Conservation (phyloP, 2,329 filamentous ascomycete genomes). For the Exophiala sp. region DNA sequence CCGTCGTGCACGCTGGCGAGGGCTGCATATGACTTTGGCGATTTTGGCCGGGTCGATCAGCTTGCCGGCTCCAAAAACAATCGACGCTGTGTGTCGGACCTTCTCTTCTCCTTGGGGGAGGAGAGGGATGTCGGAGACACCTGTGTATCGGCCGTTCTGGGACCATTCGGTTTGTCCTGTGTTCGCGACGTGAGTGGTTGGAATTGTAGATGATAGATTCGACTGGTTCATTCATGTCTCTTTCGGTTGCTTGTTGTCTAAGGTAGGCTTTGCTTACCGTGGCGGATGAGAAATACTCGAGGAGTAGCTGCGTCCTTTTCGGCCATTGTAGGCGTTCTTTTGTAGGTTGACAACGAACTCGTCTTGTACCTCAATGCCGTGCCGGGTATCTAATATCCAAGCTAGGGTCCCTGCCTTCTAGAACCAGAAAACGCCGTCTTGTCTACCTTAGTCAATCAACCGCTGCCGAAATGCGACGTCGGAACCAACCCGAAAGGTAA, state of each 20-base stretch:
- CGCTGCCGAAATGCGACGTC: no score
- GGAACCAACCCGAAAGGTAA: no score
- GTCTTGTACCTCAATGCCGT: no score
- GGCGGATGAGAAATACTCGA: constrained; percentile 26
- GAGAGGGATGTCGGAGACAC: constrained; percentile 41
- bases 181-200: not conserved
- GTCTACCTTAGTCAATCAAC: no score
- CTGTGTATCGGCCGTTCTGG: constrained; percentile 44
- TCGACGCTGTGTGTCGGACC: constrained; percentile 41
- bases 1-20: constrained; percentile 44
- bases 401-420: no score
- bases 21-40: constrained; percentile 47
- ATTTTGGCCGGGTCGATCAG: constrained; percentile 48
- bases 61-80: constrained; percentile 47
- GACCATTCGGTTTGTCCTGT: constrained; percentile 46
- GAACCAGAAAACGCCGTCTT: no score
- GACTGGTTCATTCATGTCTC: not conserved
- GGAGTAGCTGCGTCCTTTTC: constrained; percentile 28
- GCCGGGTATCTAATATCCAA: no score
- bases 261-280: constrained; percentile 21
- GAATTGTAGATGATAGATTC: not conserved
- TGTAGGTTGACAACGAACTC: no score
- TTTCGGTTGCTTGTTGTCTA: not conserved
- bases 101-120: constrained; percentile 41
- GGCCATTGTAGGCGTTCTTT: constrained; percentile 26